phyloP scores from a whole-genome alignment of 1,284 basidiomycete genomes.

The Tilletia horrida region DNA sequence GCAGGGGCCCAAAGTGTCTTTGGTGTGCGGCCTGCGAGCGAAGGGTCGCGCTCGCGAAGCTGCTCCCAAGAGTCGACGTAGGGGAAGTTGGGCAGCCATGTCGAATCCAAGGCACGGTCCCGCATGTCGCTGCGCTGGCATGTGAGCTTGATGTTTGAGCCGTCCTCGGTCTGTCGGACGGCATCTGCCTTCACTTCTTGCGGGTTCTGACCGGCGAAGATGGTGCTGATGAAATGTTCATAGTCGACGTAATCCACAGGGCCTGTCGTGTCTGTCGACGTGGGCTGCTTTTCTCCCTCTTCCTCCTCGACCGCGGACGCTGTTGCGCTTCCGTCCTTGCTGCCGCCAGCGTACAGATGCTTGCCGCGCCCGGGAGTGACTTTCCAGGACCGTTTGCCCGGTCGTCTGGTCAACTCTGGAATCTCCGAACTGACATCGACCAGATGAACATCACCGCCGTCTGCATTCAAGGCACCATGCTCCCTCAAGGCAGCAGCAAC shows the following conservation, averaged over 20 bases:
- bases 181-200: neutral
- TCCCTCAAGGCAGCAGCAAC: conserved; percentile 66
- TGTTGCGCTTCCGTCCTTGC: conserved; percentile 20
- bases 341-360: conserved; percentile 32
- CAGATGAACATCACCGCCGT: conserved; percentile 67
- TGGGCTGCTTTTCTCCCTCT: neutral
- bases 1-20: conserved; percentile 44
- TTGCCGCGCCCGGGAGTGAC: conserved; percentile 46
- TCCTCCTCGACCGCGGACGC: conserved; percentile 20
- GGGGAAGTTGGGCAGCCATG: conserved; percentile 37
- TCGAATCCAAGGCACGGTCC: neutral
- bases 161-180: neutral
- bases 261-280: too few species aligned
- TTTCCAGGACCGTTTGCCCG: conserved; percentile 48
- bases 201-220: neutral
- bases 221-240: conserved; percentile 5
- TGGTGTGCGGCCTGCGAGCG: conserved; percentile 40
- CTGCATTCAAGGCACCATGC: conserved; percentile 15
- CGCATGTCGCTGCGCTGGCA: neutral
- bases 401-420: conserved; percentile 68
- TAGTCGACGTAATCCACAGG: neutral
- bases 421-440: conserved; percentile 73
- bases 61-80: conserved; percentile 48
- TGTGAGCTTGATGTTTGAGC: neutral
- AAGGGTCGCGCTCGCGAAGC: conserved; percentile 42